These are phyloP conservation scores for Thelonectria rubi DNA, from an alignment of 2,329 filamentous ascomycete genomes.

Conservation along the genomic window DNA sequence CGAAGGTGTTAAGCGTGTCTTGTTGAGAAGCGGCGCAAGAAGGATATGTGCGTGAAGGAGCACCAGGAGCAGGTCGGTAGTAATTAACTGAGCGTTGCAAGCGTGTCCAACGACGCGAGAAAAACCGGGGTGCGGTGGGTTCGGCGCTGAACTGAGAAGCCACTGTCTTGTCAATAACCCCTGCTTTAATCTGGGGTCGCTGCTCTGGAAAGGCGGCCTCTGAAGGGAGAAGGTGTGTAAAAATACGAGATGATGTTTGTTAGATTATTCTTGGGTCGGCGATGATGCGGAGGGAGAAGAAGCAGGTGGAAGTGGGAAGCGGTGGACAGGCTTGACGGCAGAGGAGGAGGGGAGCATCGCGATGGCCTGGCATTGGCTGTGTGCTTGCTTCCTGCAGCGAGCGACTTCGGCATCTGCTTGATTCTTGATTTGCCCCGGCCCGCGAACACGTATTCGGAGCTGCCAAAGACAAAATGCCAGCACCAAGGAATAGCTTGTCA, in stretches of 20 bases:
- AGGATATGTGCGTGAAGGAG: not conserved
- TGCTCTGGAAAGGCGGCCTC: constrained; percentile 17
- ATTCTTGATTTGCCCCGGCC: not conserved
- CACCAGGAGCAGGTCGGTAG: constrained; percentile 5
- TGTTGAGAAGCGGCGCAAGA: constrained; percentile 9
- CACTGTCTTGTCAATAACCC: constrained; percentile 13
- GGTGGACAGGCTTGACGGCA: too few species aligned
- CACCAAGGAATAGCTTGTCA: too few species aligned
- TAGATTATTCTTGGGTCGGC: constrained; percentile 1
- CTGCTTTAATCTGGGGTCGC: constrained; percentile 26
- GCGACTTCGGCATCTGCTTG: constrained; percentile 9
- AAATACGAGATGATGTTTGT: constrained; percentile 12
- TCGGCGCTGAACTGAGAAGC: constrained; percentile 18
- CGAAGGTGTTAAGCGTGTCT: constrained; percentile 7
- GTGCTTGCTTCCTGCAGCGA: not conserved
- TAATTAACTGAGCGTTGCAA: constrained; percentile 19
- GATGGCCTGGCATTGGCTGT: not conserved
- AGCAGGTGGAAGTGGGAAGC: constrained; percentile 4
- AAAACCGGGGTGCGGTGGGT: constrained; percentile 19
- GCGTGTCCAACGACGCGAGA: constrained; percentile 26
- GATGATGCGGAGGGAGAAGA: constrained; percentile 9
- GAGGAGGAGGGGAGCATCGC: not conserved
- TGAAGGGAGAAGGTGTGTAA: not conserved
- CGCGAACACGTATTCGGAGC: not conserved
- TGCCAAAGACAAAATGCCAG: not conserved